These are phyloP conservation scores for Zygnema circumcarinatum DNA, from an alignment of 139 green algal genomes.

Conservation along the genomic window DNA sequence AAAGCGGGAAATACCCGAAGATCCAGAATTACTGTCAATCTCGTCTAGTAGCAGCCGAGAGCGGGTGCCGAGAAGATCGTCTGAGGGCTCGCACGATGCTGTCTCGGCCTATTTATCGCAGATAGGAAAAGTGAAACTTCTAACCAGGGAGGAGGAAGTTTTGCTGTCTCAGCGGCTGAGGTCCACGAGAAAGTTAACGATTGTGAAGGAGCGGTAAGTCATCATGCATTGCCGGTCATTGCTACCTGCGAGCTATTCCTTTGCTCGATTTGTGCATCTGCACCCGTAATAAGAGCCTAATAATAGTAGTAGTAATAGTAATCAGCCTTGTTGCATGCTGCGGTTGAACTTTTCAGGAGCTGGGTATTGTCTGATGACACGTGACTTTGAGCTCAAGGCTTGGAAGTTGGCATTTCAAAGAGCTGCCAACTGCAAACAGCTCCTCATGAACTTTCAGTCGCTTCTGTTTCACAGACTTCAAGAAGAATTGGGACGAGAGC, in stretches of 20 bases:
- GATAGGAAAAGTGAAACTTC: slow-evolving; percentile 47
- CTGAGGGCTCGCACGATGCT: slow-evolving; percentile 17
- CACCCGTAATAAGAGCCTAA: too few relatives aligned
- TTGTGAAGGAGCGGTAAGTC: slow-evolving; percentile 12
- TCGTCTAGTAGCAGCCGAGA: background rate
- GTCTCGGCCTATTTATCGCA: slow-evolving; percentile 17
- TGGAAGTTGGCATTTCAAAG: too few relatives aligned
- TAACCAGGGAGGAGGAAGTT: slow-evolving; percentile 49
- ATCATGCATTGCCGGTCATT: too few relatives aligned
- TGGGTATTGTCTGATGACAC: too few relatives aligned
- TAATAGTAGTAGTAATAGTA: too few relatives aligned
- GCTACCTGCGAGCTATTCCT: too few relatives aligned
- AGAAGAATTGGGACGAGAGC: slow-evolving; percentile 32
- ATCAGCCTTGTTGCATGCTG: too few relatives aligned
- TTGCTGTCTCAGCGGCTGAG: slow-evolving; percentile 22
- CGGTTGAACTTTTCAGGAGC: too few relatives aligned
- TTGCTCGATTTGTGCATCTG: too few relatives aligned
- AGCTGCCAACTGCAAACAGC: too few relatives aligned
- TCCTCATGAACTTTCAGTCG: too few relatives aligned
- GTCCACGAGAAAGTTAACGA: background rate
- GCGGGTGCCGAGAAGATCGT: background rate
- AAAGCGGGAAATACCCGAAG: background rate
- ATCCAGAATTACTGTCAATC: background rate
- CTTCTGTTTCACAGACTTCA: slow-evolving; percentile 38
- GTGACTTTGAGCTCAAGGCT: too few relatives aligned